Evolutionary conservation across 257 asterid genomes (phyloP).

Genomic region (Gentiana macrophylla): DNA sequence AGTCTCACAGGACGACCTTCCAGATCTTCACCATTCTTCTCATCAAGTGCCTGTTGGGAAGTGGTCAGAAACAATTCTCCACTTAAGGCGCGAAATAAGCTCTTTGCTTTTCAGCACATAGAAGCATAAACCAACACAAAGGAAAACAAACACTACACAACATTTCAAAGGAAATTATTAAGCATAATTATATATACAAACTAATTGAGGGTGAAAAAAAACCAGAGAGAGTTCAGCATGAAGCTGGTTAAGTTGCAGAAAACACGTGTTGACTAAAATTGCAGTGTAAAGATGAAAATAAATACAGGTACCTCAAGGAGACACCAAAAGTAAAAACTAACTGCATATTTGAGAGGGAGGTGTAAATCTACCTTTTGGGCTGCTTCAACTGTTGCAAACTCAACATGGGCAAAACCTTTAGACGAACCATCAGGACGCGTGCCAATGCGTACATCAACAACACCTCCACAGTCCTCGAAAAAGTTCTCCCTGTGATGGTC

Average conservation of each 20-base stretch:
- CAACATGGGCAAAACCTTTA: constrained; percentile 87
- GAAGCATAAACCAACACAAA: no score
- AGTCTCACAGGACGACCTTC: constrained; percentile 59
- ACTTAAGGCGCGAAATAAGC: no score
- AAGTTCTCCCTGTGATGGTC: constrained; percentile 46
- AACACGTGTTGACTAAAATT: no score
- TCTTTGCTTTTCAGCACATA: no score
- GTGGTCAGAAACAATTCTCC: not conserved
- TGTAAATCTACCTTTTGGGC: constrained; percentile 49
- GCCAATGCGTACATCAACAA: constrained; percentile 56
- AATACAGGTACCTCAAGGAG: not conserved
- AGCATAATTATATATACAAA: no score
- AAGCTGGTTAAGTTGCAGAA: no score
- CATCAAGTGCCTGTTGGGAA: constrained; percentile 41
- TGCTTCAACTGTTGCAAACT: constrained; percentile 61
- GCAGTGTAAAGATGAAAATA: no score
- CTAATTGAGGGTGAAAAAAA: no score
- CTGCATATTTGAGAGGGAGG: not conserved
- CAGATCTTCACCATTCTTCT: constrained; percentile 59
- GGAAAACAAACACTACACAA: no score
- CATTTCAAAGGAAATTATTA: no score
- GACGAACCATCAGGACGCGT: constrained; percentile 39
- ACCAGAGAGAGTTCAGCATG: no score
- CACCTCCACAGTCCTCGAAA: constrained; percentile 66
- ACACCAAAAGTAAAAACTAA: not conserved